These are phyloP conservation scores for Jatropha curcas DNA, from an alignment of 345 rosid species.

Conservation along the genomic window DNA sequence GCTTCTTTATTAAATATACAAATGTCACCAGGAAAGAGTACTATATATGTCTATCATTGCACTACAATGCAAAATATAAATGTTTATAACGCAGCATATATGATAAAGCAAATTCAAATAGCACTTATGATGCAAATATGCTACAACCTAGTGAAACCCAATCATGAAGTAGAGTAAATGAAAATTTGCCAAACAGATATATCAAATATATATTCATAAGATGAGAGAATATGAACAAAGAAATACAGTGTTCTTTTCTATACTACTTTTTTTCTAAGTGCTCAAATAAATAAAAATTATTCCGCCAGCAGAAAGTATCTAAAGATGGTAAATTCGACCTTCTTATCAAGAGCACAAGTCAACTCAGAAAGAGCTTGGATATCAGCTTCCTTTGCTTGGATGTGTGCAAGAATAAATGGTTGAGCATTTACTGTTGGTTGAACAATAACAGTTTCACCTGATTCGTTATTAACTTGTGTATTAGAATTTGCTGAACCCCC, in stretches of 20 bases:
- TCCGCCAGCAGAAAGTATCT: not conserved
- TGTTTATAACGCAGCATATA: not conserved
- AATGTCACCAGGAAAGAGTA: not conserved
- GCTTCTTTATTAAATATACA: slow-evolving; percentile 17
- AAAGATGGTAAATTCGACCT: slow-evolving; percentile 22
- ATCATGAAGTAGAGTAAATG: slow-evolving; percentile 2
- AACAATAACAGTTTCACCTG: slow-evolving; percentile 33
- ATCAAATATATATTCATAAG: not conserved
- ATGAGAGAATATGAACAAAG: slow-evolving; percentile 2
- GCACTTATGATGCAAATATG: not conserved
- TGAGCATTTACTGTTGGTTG: slow-evolving; percentile 20
- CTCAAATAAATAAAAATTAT: not conserved
- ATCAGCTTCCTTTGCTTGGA: slow-evolving; percentile 38
- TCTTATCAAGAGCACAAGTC: slow-evolving; percentile 35
- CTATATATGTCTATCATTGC: not conserved
- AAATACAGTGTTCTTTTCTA: too few species aligned
- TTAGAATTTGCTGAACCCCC: slow-evolving; percentile 40
- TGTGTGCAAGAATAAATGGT: slow-evolving; percentile 22
- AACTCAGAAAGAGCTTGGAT: slow-evolving; percentile 33
- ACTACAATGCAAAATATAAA: not conserved
- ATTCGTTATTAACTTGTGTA: slow-evolving; percentile 38
- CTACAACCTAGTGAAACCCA: not conserved
- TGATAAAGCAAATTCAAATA: not conserved
- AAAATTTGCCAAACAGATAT: not conserved
- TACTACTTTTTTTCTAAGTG: not conserved